phyloP scores from a whole-genome alignment of 2,329 filamentous ascomycete genomes.

The Trichophaea hybrida region DNA sequence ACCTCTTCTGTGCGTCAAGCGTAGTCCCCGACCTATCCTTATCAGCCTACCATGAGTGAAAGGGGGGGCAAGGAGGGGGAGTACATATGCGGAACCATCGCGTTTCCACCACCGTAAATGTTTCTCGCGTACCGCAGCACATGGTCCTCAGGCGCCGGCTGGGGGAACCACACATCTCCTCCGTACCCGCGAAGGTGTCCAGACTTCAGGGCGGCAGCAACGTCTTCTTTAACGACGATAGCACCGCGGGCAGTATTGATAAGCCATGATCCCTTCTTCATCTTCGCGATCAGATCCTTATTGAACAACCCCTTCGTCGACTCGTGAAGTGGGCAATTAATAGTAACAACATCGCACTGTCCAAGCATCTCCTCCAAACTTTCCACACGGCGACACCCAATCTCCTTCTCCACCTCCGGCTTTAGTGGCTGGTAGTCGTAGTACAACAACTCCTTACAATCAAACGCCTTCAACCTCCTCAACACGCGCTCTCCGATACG shows the following conservation, averaged over 20 bases:
- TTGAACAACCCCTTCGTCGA: conserved; percentile 94
- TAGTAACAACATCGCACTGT: conserved; percentile 94
- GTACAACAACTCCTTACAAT: conserved; percentile 99
- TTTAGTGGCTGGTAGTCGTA: conserved; percentile 93
- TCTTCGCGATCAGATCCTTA: conserved; percentile 96
- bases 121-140: conserved; percentile 82
- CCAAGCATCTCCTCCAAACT: conserved; percentile 81
- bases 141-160: conserved; percentile 90
- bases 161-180: conserved; percentile 50
- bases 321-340: conserved; percentile 98
- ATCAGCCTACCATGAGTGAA: too few relatives aligned
- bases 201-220: conserved; percentile 78
- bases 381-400: conserved; percentile 81
- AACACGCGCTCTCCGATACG: conserved; percentile 97
- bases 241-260: conserved; percentile 97
- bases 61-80: neutral
- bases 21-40: conserved; percentile 84
- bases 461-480: conserved; percentile 87
- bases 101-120: conserved; percentile 92
- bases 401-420: conserved; percentile 80
- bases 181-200: conserved; percentile 84
- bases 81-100: conserved; percentile 91
- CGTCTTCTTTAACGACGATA: conserved; percentile 98
- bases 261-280: conserved; percentile 97
- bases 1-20: conserved; percentile 91